Base-by-base conservation (phyloP, 2,329 filamentous ascomycete species). In the Emericellopsis atlantica region DNA sequence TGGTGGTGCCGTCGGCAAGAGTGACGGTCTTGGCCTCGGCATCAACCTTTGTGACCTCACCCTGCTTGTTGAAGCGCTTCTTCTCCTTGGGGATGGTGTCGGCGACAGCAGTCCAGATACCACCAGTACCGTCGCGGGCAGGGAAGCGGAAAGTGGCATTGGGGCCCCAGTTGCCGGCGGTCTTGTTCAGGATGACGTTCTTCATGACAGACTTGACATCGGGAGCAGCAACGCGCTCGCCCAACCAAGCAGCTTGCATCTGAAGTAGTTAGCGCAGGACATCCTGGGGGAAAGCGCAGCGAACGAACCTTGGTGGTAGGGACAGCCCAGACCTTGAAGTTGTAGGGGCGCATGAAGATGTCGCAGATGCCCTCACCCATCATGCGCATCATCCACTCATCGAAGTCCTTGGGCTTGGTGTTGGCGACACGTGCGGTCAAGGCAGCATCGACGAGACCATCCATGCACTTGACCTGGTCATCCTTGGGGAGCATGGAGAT, bases 301-400 rank as follows among this genome's bases (percentile, higher is more conserved):
- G 14, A 23, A 48, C 72, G 55, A 74, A 93, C 87, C 80, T 94
- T 94, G 52, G 84, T 95, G 43, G 90, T 95, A 44, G 92, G 92
- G 54, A 96, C 90, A 47, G 92, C 92, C 92, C 92, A 98, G 60
- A 98, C 92, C 72, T 98, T 98, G 81, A 82, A 98, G 79, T 98
- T 98, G 76, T 98, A 98, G 41, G 92, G 92, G 55, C 92, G 77
- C 92, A 98, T 98, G 77, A 98, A 98, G 54, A 90, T 74, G 62
- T 98, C 80, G 51, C 89, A 90, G 56, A 98, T 75, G 54, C 90
- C 90, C 54, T 77, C 70, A 55, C 92, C 92, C 69, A 84, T 89
- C 71, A 84, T 93, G 56, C 92, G 81, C 54, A 96, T 62, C 57
- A 96, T 96, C 89, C 89, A 96, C 72, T 98, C 88, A 58, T 98